A percentile compares a stretch with the other conserved stretches of the same genome.
Conservation (phyloP, 2,329 filamentous ascomycete genomes). For the Verticillium albo-atrum region DNA sequence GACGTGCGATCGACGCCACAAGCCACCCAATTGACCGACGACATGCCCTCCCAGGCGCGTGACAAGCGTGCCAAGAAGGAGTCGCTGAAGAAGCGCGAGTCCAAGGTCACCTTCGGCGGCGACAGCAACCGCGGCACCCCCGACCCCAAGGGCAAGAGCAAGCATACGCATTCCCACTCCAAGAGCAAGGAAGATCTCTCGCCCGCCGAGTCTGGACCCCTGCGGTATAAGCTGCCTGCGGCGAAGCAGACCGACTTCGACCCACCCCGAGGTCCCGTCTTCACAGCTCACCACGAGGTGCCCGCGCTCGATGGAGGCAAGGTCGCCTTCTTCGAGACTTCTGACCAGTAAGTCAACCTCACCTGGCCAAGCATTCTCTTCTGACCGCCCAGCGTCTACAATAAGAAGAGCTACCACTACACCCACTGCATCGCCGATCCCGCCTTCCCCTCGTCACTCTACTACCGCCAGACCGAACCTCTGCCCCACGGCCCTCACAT, state of each 20-base stretch:
- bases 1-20: slow-evolving; percentile 42
- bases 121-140: slow-evolving; percentile 53
- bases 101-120: slow-evolving; percentile 43
- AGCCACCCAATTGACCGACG: slow-evolving; percentile 24
- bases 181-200: neutral
- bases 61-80: slow-evolving; percentile 57
- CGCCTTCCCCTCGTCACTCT: slow-evolving; percentile 77
- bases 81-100: slow-evolving; percentile 63
- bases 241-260: slow-evolving; percentile 61
- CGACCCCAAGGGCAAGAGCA: slow-evolving; percentile 41
- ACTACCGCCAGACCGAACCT: slow-evolving; percentile 84
- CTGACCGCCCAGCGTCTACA: slow-evolving; percentile 43
- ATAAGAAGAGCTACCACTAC: slow-evolving; percentile 78
- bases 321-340: slow-evolving; percentile 58
- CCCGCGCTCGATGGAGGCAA: slow-evolving; percentile 42
- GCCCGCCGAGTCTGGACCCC: slow-evolving; percentile 38
- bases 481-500: slow-evolving; percentile 79
- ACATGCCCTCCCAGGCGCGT: slow-evolving; percentile 25
- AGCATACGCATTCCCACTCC: neutral
- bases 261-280: slow-evolving; percentile 50
- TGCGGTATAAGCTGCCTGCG: slow-evolving; percentile 60
- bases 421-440: slow-evolving; percentile 88
- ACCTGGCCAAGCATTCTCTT: no score
- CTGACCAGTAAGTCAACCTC: slow-evolving; percentile 63
- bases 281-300: slow-evolving; percentile 52